Evolutionary conservation across 805 yeast species (phyloP), one percentile per base, ranked within the genome.

Genomic region (Lipomyces kockii): DNA sequence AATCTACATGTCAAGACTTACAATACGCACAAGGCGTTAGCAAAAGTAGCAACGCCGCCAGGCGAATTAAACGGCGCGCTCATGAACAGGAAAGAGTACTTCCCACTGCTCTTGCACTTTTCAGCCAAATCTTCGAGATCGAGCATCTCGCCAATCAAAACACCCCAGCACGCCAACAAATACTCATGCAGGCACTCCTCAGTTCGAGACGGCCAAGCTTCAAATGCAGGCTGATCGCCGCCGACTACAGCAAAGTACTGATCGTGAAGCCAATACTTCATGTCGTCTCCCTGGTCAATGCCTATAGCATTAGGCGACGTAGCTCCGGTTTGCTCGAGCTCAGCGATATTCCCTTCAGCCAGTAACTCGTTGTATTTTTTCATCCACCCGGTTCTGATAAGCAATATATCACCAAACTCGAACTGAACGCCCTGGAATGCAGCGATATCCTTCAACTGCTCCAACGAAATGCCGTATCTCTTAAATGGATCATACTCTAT

Each of bases 11-110:
- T 37, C 12, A 4, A 12, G 17, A 34, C 8, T 52, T 65, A 75
- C 53, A 75, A 66, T 29, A 75, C 72, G 22, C 83, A 85, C 11
- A 84, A 83, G 1, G 87, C 85, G 72, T 85, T 83, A 1, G 80
- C 78, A 8, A 77, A 71, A 12, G 80, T 73, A 17, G 80, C 76
- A 2, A 78, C 79, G 32, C 80, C 80, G 14, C 80, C 80, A 5
- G 73, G 73, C 7, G 76, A 74, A 56, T 78, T 77, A 63, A 76
- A 70, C 27, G 81, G 81, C 17, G 76, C 79, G 35, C 74, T 70
- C 12, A 78, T 71, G 58, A 78, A 71, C 71, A 78, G 72, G 72
- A 78, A 78, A 6, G 76, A 65, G 65, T 73, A 78, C 57, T 78
- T 70, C 25, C 71, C 70, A 35, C 65, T 68, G 51, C 63, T 64